These are phyloP conservation scores for Fusarium cyanostomum DNA, from an alignment of 2,329 filamentous ascomycete species.

Conservation along the genomic window DNA sequence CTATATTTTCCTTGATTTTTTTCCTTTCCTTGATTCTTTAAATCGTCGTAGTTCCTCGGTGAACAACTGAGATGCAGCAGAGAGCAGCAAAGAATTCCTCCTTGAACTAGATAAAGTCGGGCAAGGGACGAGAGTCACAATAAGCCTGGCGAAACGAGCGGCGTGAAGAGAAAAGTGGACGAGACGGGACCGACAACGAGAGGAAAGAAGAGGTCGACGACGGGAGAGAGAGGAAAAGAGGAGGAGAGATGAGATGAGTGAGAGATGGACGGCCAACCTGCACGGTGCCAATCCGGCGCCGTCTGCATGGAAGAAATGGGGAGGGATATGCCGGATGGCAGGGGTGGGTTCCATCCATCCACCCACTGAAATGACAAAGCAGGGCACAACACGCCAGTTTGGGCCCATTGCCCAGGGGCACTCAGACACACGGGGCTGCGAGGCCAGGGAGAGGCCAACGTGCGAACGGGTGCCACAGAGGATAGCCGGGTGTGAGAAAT, in stretches of 20 bases:
- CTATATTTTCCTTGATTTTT: slow-evolving; percentile 32
- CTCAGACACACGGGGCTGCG: slow-evolving; percentile 16
- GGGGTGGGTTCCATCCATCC: slow-evolving; percentile 27
- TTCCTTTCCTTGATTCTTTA: slow-evolving; percentile 14
- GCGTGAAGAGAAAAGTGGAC: slow-evolving; percentile 50
- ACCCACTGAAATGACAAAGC: slow-evolving; percentile 24
- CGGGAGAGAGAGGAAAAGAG: slow-evolving; percentile 38
- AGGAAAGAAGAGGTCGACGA: slow-evolving; percentile 40
- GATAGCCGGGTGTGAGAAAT: slow-evolving; percentile 27
- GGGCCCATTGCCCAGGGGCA: slow-evolving; percentile 31
- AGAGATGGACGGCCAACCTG: slow-evolving; percentile 38
- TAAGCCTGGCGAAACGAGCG: slow-evolving; percentile 51
- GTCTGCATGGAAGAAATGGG: slow-evolving; percentile 28
- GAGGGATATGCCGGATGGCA: slow-evolving; percentile 8
- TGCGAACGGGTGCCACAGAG: slow-evolving; percentile 23
- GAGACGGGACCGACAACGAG: slow-evolving; percentile 43
- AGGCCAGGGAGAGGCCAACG: slow-evolving; percentile 23
- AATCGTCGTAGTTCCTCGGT: slow-evolving; percentile 37
- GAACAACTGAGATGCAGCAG: slow-evolving; percentile 32
- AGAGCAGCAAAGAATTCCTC: slow-evolving; percentile 29
- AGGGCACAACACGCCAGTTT: slow-evolving; percentile 34
- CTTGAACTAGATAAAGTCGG: slow-evolving; percentile 40
- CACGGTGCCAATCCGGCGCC: slow-evolving; percentile 39
- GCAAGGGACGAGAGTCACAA: slow-evolving; percentile 42
- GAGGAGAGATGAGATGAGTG: slow-evolving; percentile 38